phyloP scores from a whole-genome alignment of 202 grass and related monocot genomes.

The Panicum hallii region DNA sequence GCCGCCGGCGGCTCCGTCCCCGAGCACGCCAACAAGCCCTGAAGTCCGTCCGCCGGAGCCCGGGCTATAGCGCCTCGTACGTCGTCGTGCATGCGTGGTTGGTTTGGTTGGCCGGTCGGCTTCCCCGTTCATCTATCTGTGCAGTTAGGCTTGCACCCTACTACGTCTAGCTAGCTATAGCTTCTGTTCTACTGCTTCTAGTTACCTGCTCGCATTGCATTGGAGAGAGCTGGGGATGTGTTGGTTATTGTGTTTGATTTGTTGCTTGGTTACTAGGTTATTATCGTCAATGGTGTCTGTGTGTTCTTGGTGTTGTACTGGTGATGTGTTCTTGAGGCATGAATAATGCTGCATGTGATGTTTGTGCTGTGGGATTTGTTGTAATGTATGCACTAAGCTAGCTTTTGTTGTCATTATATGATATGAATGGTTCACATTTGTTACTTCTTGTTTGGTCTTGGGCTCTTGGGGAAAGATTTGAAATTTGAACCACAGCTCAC shows the following conservation, averaged over 20 bases:
- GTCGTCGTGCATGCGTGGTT: conserved; percentile 33
- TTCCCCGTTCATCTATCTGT: conserved; percentile 3
- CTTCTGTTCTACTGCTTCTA: not conserved
- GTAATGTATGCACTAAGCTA: not conserved
- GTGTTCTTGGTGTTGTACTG: conserved; percentile 32
- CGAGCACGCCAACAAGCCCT: conserved; percentile 51
- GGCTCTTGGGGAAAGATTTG: not conserved
- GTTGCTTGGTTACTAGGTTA: conserved; percentile 35
- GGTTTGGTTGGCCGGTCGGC: not conserved
- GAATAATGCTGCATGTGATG: conserved; percentile 46
- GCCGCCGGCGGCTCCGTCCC: conserved; percentile 41
- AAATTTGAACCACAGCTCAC: not conserved
- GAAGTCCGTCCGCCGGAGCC: not conserved
- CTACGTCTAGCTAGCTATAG: conserved; percentile 15
- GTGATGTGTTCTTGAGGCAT: conserved; percentile 54
- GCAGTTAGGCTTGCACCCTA: conserved; percentile 41
- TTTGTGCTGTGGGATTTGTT: conserved; percentile 23
- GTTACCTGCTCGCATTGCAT: not conserved
- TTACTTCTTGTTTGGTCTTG: not conserved
- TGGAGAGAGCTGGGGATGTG: conserved; percentile 20
- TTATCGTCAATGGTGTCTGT: conserved; percentile 13
- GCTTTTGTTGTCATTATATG: not conserved
- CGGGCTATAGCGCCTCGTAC: not conserved
- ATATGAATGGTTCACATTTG: not conserved
- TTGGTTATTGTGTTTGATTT: conserved; percentile 29